These are phyloP conservation scores for Kwoniella mangroviensis DNA, from an alignment of 768 basidiomycete genomes.

Conservation along the genomic window DNA sequence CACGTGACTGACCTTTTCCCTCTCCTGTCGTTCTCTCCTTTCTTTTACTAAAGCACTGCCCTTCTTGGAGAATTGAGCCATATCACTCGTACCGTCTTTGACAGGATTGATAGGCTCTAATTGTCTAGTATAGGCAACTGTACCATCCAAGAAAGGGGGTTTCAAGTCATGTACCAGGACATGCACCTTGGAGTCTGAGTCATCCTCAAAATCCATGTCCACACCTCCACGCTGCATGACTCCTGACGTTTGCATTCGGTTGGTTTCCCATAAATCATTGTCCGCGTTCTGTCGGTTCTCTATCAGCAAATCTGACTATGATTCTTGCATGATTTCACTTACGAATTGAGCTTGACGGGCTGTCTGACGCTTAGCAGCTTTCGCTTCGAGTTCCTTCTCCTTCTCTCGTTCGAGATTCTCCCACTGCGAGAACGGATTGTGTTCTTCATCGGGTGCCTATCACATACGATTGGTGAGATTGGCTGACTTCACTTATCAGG, in stretches of 20 bases:
- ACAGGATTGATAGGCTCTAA: slow-evolving; percentile 97
- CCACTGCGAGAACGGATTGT: slow-evolving; percentile 90
- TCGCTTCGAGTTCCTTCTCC: slow-evolving; percentile 55
- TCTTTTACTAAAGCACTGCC: slow-evolving; percentile 94
- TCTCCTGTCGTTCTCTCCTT: slow-evolving; percentile 93
- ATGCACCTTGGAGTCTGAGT: slow-evolving; percentile 86
- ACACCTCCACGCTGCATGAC: slow-evolving; percentile 83
- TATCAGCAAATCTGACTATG: slow-evolving; percentile 24
- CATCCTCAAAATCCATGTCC: slow-evolving; percentile 94
- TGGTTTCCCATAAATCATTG: slow-evolving; percentile 98
- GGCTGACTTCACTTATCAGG: neutral
- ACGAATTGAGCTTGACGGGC: slow-evolving; percentile 97
- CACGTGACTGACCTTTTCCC: slow-evolving; percentile 61
- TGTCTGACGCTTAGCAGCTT: slow-evolving; percentile 73
- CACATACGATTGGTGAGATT: neutral
- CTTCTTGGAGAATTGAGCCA: slow-evolving; percentile 95
- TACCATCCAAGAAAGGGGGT: slow-evolving; percentile 96
- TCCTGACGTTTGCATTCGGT: slow-evolving; percentile 95
- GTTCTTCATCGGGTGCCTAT: slow-evolving; percentile 76
- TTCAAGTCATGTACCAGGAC: slow-evolving; percentile 97
- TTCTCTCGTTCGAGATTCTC: slow-evolving; percentile 69
- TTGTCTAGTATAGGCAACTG: slow-evolving; percentile 93
- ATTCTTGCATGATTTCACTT: slow-evolving; percentile 52
- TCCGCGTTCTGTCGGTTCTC: slow-evolving; percentile 77
- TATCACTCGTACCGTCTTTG: slow-evolving; percentile 87